A percentile compares a stretch with the other conserved stretches of the same genome.
Evolutionary conservation across 176 grass and related monocot species (phyloP).

Genomic region (Paspalum vaginatum): DNA sequence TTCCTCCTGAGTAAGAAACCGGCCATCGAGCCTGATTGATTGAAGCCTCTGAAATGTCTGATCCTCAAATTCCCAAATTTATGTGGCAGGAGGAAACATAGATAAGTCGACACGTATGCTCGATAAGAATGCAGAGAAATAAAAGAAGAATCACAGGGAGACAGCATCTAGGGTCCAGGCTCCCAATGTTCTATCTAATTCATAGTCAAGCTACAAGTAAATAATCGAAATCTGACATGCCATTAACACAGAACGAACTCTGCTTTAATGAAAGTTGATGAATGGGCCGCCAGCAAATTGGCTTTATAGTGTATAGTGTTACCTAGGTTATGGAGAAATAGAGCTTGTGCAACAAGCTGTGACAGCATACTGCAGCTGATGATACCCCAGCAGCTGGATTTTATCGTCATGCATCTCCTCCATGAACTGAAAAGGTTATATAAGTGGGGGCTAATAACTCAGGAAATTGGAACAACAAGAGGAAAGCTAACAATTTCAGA

Average conservation of each 20-base stretch:
- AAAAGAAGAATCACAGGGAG: background rate
- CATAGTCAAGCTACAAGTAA: too few species aligned
- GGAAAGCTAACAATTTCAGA: background rate
- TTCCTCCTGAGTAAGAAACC: constrained; percentile 67
- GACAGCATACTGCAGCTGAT: constrained; percentile 75
- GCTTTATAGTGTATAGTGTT: background rate
- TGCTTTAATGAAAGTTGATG: background rate
- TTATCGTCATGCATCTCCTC: constrained; percentile 55
- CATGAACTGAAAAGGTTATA: constrained; percentile 56
- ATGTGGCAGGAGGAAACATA: background rate
- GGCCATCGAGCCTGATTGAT: constrained; percentile 66
- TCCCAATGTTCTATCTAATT: too few species aligned
- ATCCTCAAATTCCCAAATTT: constrained; percentile 54
- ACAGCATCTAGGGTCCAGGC: too few species aligned
- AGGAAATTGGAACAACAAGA: background rate
- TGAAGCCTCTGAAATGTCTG: constrained; percentile 61
- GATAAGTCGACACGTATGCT: background rate
- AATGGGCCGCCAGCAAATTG: background rate
- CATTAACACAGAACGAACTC: background rate
- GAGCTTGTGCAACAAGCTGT: constrained; percentile 64
- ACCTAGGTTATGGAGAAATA: constrained; percentile 70
- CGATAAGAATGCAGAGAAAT: background rate
- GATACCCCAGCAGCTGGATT: constrained; percentile 68
- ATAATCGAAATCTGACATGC: too few species aligned
- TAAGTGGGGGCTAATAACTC: background rate